These are phyloP conservation scores for Phaeosphaeria sp. DNA, from an alignment of 2,329 filamentous ascomycete species.

Conservation along the genomic window DNA sequence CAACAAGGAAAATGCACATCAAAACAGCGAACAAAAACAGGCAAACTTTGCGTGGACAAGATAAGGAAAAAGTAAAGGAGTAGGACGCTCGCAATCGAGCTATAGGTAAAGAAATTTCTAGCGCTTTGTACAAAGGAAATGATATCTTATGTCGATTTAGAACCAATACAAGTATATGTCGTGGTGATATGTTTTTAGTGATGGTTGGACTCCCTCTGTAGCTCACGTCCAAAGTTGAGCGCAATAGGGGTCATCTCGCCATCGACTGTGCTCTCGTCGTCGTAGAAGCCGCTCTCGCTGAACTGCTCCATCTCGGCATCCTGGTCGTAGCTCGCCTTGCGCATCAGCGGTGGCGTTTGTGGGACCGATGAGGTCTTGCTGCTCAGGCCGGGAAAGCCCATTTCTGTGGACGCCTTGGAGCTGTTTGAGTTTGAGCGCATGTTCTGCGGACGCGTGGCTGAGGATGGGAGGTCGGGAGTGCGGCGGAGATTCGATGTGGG, in stretches of 20 bases:
- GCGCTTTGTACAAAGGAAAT: conserved; percentile 1
- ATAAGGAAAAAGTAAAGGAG: conserved; percentile 13
- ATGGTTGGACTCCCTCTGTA: conserved; percentile 7
- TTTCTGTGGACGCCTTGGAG: conserved; percentile 37
- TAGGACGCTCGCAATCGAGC: neutral
- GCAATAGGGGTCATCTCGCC: conserved; percentile 44
- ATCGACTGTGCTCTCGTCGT: conserved; percentile 58
- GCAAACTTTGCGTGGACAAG: neutral
- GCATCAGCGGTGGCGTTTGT: conserved; percentile 62
- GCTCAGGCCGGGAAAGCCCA: conserved; percentile 41
- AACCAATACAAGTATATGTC: neutral
- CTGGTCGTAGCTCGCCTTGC: conserved; percentile 64
- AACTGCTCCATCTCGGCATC: conserved; percentile 63
- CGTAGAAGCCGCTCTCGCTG: conserved; percentile 56
- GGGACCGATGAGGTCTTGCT: conserved; percentile 32
- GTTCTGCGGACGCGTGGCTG: conserved; percentile 29
- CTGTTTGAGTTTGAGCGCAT: conserved; percentile 35
- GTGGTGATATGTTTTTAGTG: neutral
- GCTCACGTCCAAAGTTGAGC: conserved; percentile 41
- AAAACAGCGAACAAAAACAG: conserved; percentile 17
- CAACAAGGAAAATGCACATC: conserved; percentile 2
- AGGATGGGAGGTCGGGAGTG: conserved; percentile 57
- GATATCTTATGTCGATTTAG: neutral
- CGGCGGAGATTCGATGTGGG: conserved; percentile 76
- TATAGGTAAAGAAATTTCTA: neutral